Evolutionary conservation across 73 alveolate species (phyloP), one percentile per base, ranked within the genome.

Genomic region (Uronychia binucleata): DNA sequence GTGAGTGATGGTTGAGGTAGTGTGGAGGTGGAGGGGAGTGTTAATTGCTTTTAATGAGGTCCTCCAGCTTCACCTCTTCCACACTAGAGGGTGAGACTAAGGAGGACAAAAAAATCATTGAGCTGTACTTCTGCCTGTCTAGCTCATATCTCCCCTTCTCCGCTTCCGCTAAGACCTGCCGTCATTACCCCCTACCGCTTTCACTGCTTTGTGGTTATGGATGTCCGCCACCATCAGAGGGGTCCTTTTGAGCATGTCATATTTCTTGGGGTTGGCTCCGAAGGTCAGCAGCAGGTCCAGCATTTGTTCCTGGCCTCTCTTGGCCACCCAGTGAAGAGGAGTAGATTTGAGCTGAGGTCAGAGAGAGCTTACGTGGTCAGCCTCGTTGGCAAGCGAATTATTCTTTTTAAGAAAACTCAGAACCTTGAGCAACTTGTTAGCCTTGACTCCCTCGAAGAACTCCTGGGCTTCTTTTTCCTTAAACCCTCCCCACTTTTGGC

Each of bases 281-380:
- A 78, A 31, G 26, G 58, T 14, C 0, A 82, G 80, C 25, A 88
- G 77, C 0, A 83, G 35, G 19, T 77, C 33, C 0, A 77, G 28
- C 31, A 88, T 31, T 30, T 82, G 87, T 5, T 85, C 60, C 14
- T 77, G 34, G 58, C 77, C 84, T 76, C 94, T 29, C 58, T 88
- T 88, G 0, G 91, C 91, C 13, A 89, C 94, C 88, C 88, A 83
- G 58, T 88, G 94, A 0, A 88, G 80, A 11, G 67, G 67, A 11
- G 67, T 46, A 19, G n/a, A 46, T 46, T 46, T 46, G 5, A 46
- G 19, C 67, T 46, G 19, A 46, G 19, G 5, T 46, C 19, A 46
- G 67, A 46, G 67, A 19, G n/a, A 11, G 19, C 67, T 46, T 19
- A 46, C 67, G 19, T 46, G 67, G 67, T 46, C 67, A 46, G 5